Base-by-base conservation (phyloP, 1,284 basidiomycete species). In the Pyrrhoderma lamaoense region DNA sequence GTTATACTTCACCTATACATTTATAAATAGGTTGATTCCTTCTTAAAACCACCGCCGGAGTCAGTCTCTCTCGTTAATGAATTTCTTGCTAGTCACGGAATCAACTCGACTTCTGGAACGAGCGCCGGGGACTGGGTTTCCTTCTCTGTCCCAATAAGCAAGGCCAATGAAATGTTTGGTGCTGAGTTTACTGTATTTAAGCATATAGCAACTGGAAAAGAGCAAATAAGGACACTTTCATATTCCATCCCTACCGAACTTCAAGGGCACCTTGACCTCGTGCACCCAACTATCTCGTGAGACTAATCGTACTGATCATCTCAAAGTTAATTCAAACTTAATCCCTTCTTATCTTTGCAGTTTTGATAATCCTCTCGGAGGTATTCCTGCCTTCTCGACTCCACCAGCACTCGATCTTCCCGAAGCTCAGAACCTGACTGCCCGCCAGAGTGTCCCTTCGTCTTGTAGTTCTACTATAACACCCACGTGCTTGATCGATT, bases 211-310 rank as follows among this genome's bases (percentile, higher is more conserved):
- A 56, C 49, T 14, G 57, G 59, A 18, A 50, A 50, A 39, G 40
- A 52, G 39, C 45, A 42, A 11, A 45, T 60, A 9, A 54, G 56
- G 14, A 60, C 59, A 2, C 53, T 59, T 3, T 49, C 56, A 3
- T 60, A 60, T 52, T 60, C 59, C 14, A 56, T 60, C 16, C 59
- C 59, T 14, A 48, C 46, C 3, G 50, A 45, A 14, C 52, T 60
- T 34, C 46, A 57, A 36, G 53, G 56, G 9, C 57, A 58, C 42
- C 43, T 60, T 39, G 42, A 57, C 35, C 48, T 60, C 22, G 60
- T 66, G 7, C 65, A 67, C 48, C 66, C 66, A 8, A 63, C 62
- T 4, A 51, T 56, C 31, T 55, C 56, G 58, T 58, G 42, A 5
- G 54, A 14, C 42, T 19, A 8, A 40, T 40, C 4, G 16, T 5